A percentile compares a stretch with the other conserved stretches of the same genome.
phyloP scores from a whole-genome alignment of 1,284 basidiomycete species.

The Boletus subluridellus region DNA sequence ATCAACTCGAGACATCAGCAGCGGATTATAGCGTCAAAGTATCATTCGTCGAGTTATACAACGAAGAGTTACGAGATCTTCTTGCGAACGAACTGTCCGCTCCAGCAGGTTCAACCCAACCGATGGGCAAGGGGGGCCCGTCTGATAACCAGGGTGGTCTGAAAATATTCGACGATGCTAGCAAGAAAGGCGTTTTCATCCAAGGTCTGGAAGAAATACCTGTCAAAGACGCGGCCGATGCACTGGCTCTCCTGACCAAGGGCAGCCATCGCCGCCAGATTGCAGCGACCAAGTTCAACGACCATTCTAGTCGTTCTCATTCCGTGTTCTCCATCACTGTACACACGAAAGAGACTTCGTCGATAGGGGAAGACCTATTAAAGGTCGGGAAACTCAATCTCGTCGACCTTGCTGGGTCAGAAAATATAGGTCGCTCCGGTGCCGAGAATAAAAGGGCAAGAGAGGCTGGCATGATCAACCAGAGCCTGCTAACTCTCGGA shows the following conservation, averaged over 20 bases:
- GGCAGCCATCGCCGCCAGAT: constrained; percentile 92
- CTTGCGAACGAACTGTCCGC: constrained; percentile 71
- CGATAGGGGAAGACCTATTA: constrained; percentile 82
- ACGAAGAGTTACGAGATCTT: constrained; percentile 96
- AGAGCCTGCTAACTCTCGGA: constrained; percentile 93
- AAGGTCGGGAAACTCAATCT: constrained; percentile 96
- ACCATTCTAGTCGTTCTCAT: constrained; percentile 95
- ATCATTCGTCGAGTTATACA: constrained; percentile 97
- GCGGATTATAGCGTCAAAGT: constrained; percentile 92
- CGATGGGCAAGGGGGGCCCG: constrained; percentile 62
- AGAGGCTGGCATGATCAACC: constrained; percentile 99
- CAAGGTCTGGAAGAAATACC: constrained; percentile 92
- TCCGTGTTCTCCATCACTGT: constrained; percentile 98
- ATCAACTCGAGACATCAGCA: constrained; percentile 73
- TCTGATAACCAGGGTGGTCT: constrained; percentile 50
- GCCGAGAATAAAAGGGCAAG: constrained; percentile 93
- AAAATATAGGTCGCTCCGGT: constrained; percentile 95
- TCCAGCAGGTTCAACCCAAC: constrained; percentile 58
- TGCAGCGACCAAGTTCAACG: constrained; percentile 97
- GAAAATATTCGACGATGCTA: constrained; percentile 91
- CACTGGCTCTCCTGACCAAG: constrained; percentile 80
- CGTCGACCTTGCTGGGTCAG: constrained; percentile 95
- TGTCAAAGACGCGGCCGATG: constrained; percentile 82
- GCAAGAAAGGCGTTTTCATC: constrained; percentile 85
- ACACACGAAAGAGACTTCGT: constrained; percentile 82